Base-by-base conservation (phyloP, 176 grass and related monocot species). In the Chloris gayana region DNA sequence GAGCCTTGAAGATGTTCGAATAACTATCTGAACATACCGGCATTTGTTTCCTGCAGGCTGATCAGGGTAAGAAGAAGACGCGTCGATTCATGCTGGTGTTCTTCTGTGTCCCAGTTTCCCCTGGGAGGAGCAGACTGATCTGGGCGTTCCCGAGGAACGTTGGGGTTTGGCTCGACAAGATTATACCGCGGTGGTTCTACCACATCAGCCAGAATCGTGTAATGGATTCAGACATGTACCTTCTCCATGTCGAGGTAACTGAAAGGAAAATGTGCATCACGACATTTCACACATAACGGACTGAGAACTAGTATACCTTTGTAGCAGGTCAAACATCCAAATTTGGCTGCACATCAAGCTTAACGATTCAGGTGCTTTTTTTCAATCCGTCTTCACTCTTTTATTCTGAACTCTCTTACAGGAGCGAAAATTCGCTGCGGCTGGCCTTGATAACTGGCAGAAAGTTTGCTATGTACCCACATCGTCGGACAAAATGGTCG, bases 231-330 rank as follows among this genome's bases (percentile, higher is more conserved):
- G 94, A 97, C 21, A 53, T 76, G 5, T 86, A 97, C 85, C 87
- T 97, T 60, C 91, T 97, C 15, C 94, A 97, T 73, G 4, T 91
- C 13, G 94, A 93, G 94, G 94, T 89, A 34, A 69, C n/a, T n/a
- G 47, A 64, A 32, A 66, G 31, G 31, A 18, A 66, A 19, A 35
- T 66, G 62, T 62, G 4, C 26, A 30, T 1, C 59, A 62, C 25
- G 2, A 6, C 26, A 30, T 42, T 24, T 75, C 33, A 35, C 11
- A 19, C 46, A 22, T 10, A 50, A 33, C 46, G 9, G 8, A 21
- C 24, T 24, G 59, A 30, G 9, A 62, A 14, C 27, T 32, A n/a
- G n/a, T n/a, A 6, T 64, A 18, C 11, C 4, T 64, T 64, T 64
- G 31, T 33, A 19, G 31, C 32, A 65, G 31, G 5, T 33, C 31